phyloP scores from a whole-genome alignment of 306 rosid genomes.

The Phaseolus lunatus region DNA sequence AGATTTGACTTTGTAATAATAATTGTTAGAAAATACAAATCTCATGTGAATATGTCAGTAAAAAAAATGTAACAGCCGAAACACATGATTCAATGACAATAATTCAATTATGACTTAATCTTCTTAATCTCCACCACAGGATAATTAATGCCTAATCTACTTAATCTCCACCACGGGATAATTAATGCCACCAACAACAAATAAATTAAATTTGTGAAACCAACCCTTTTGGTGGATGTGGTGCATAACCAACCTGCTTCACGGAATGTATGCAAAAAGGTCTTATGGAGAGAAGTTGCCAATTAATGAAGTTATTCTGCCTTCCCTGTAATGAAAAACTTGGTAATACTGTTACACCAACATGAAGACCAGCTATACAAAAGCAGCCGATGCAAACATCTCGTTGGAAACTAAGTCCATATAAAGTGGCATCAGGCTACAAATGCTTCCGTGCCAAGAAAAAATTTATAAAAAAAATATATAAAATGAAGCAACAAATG shows the following conservation, averaged over 20 bases:
- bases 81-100: too few relatives aligned
- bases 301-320: constrained; percentile 16
- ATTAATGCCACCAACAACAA: too few relatives aligned
- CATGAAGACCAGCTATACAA: constrained; percentile 41
- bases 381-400: constrained; percentile 40
- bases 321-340: constrained; percentile 5
- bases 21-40: too few relatives aligned
- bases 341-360: constrained; percentile 30
- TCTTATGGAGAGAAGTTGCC: not conserved
- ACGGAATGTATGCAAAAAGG: constrained; percentile 8
- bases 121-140: too few relatives aligned
- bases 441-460: constrained; percentile 38
- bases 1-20: too few relatives aligned
- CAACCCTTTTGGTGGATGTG: not conserved
- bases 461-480: not conserved
- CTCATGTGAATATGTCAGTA: too few relatives aligned
- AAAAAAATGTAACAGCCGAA: too few relatives aligned
- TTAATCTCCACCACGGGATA: too few relatives aligned
- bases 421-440: constrained; percentile 41
- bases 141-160: too few relatives aligned
- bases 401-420: constrained; percentile 29
- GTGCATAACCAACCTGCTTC: constrained; percentile 21
- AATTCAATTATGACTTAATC: too few relatives aligned
- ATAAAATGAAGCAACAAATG: constrained; percentile 61
- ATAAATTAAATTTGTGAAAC: constrained; percentile 24